Base-by-base conservation (phyloP, 2,329 filamentous ascomycete genomes). In the Fusarium hostae region DNA sequence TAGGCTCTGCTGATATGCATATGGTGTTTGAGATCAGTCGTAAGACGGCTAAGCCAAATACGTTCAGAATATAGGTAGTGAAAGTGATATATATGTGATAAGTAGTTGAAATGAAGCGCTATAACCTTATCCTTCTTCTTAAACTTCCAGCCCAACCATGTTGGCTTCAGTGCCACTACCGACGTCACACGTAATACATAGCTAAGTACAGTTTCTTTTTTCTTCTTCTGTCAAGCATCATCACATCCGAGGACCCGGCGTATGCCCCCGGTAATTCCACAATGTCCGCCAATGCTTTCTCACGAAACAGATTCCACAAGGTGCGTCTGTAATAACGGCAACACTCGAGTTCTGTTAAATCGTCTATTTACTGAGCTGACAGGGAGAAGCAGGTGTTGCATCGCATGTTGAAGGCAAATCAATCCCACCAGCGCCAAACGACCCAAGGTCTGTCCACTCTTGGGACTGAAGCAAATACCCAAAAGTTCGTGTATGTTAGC, bases 401-500 rank as follows among this genome's bases (percentile, higher is more conserved):
- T 77, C 68, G 73, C 75, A 66, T 73, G 66, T 74, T 63, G 66
- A 72, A 75, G 66, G 68, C 63, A 59, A 75, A 76, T 71, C 68
- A 71, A 71, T 64, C 30, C 75, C 72, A 66, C 79, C 78, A 78
- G 77, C 78, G 77, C 77, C 78, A 72, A 78, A 78, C 76, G 67
- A 75, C 72, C 76, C 70, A 72, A 72, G 64, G 68, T 75, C 73
- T 74, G 71, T 71, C 76, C 75, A 73, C 76, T 78, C 74, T 79
- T 74, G 66, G 71, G 76, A 75, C 72, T 71, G 73, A 79, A 71
- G 61, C 71, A 76, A 70, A 73, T 80, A 80, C 76, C 78, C 77
- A 79, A 76, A 77, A 70, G 68, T 71, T 55, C 62, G 61, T 56
- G 41, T 65, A 61, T 68, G 58, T 68, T 63, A 73, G 63, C 57